Evolutionary conservation across 1,284 basidiomycete species (phyloP).

Genomic region (Ceratobasidium sp.): DNA sequence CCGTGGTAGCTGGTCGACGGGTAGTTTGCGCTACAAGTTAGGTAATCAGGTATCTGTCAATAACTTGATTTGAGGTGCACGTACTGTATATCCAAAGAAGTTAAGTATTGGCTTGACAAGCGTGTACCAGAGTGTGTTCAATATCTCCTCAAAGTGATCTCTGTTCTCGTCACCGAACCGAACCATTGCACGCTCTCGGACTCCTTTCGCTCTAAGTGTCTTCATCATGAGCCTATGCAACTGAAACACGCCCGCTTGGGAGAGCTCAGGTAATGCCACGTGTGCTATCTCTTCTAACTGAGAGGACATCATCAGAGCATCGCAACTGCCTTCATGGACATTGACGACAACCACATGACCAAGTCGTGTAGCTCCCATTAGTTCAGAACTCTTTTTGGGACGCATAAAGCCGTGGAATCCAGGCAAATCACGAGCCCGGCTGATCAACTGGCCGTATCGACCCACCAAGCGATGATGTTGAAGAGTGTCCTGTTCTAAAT

Average conservation of each 20-base stretch:
- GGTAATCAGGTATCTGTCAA: neutral
- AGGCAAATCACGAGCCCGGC: conserved; percentile 25
- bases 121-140: conserved; percentile 28
- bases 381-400: neutral
- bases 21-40: neutral
- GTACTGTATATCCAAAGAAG: conserved; percentile 1
- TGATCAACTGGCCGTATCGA: conserved; percentile 45
- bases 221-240: neutral
- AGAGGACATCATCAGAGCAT: conserved; percentile 39
- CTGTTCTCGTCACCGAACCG: neutral
- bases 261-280: conserved; percentile 5
- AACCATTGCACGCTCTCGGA: neutral
- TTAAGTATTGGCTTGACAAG: conserved; percentile 37
- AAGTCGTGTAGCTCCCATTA: conserved; percentile 16
- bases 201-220: neutral
- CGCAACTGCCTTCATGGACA: conserved; percentile 26
- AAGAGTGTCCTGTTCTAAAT: conserved; percentile 17
- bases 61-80: no score
- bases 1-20: conserved; percentile 40
- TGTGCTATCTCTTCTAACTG: neutral
- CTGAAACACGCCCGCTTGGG: neutral
- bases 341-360: conserved; percentile 45
- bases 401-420: conserved; percentile 33
- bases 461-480: conserved; percentile 43
- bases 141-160: neutral